Conservation (phyloP, 2,329 filamentous ascomycete species). For the Aspergillus oerlinghausenensis region DNA sequence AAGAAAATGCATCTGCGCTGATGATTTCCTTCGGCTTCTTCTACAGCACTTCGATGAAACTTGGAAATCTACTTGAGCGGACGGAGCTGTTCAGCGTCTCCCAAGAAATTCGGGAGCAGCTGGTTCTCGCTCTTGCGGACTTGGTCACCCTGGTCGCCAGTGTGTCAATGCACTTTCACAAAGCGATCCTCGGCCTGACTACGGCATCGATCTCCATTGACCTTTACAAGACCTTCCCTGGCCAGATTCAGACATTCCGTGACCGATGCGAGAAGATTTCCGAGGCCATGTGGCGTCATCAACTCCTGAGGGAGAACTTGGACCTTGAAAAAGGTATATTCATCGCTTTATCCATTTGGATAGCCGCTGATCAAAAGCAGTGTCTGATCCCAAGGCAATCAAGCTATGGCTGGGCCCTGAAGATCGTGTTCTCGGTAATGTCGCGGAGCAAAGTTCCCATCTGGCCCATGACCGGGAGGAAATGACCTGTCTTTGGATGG, state of each 20-base stretch:
- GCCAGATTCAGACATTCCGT: slow-evolving; percentile 33
- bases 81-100: slow-evolving; percentile 42
- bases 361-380: slow-evolving; percentile 9
- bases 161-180: slow-evolving; percentile 36
- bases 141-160: slow-evolving; percentile 28
- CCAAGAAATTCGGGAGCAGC: slow-evolving; percentile 45
- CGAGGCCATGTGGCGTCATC: slow-evolving; percentile 39
- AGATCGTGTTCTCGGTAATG: slow-evolving; percentile 41
- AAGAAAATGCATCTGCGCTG: slow-evolving; percentile 32
- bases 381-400: slow-evolving; percentile 29
- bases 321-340: slow-evolving; percentile 27
- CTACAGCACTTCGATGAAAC: slow-evolving; percentile 42
- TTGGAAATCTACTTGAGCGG: slow-evolving; percentile 42
- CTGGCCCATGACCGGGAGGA: slow-evolving; percentile 44
- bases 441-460: slow-evolving; percentile 42
- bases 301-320: slow-evolving; percentile 29
- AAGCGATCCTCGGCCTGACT: slow-evolving; percentile 21
- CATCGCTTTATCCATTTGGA: neutral
- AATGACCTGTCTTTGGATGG: slow-evolving; percentile 53
- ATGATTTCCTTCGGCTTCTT: slow-evolving; percentile 49
- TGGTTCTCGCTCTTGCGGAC: slow-evolving; percentile 37
- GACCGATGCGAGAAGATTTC: slow-evolving; percentile 32
- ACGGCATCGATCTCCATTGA: slow-evolving; percentile 28
- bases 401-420: slow-evolving; percentile 42
- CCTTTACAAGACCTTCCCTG: slow-evolving; percentile 37